phyloP scores from a whole-genome alignment of 2,329 filamentous ascomycete genomes.

The Fusarium haematococcum region DNA sequence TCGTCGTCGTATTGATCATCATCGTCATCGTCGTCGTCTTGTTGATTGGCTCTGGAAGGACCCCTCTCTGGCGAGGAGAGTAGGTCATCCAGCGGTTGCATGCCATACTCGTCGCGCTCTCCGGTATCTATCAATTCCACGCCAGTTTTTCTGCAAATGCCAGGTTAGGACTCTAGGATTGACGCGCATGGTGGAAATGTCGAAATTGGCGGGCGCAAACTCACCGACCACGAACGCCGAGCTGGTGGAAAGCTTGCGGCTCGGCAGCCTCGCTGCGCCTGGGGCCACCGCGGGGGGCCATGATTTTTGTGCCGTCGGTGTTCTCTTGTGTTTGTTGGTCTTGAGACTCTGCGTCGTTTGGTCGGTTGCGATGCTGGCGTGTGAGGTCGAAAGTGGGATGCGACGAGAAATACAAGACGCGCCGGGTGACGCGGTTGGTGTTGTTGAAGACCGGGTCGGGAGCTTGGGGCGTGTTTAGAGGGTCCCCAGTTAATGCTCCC shows the following conservation, averaged over 20 bases:
- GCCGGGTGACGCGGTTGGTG: slow-evolving; percentile 39
- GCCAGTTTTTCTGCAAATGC: slow-evolving; percentile 81
- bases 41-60: slow-evolving; percentile 31
- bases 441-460: slow-evolving; percentile 31
- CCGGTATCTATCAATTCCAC: slow-evolving; percentile 82
- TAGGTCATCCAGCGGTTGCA: slow-evolving; percentile 87
- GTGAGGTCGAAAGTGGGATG: slow-evolving; percentile 10
- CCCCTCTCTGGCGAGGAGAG: slow-evolving; percentile 86
- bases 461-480: slow-evolving; percentile 37
- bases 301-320: slow-evolving; percentile 22
- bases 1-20: slow-evolving; percentile 39
- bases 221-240: slow-evolving; percentile 54
- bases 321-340: background rate
- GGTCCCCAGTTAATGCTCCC: slow-evolving; percentile 1
- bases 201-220: slow-evolving; percentile 31
- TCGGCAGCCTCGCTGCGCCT: slow-evolving; percentile 47
- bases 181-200: background rate
- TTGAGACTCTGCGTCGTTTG: background rate
- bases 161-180: slow-evolving; percentile 10
- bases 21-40: slow-evolving; percentile 38
- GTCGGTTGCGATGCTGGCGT: slow-evolving; percentile 1
- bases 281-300: slow-evolving; percentile 48
- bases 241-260: slow-evolving; percentile 49
- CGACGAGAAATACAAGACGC: slow-evolving; percentile 34
- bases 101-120: slow-evolving; percentile 88